Conservation (phyloP, 176 grass and related monocot genomes). For the Elymus sibiricus region DNA sequence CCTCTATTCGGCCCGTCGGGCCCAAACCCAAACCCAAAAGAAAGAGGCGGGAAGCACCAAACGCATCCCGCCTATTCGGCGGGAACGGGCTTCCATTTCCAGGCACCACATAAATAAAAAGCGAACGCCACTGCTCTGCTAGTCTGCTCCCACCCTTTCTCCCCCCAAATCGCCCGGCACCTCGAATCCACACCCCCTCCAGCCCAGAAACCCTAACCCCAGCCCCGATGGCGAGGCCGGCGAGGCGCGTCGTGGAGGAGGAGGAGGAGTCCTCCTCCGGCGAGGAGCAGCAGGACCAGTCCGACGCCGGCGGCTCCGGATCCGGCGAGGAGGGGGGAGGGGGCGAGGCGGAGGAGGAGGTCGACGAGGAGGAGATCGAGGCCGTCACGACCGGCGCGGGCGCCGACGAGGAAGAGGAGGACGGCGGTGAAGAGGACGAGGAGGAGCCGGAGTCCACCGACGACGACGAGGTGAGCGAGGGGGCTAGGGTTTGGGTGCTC, state of each 20-base stretch:
- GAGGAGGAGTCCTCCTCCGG: constrained; percentile 40
- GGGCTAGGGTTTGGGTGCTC: neutral
- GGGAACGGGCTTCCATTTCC: too few relatives aligned
- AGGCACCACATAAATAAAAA: too few relatives aligned
- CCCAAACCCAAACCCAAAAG: too few relatives aligned
- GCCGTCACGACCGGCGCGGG: constrained; percentile 52
- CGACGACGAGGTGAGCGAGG: constrained; percentile 39
- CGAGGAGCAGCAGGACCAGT: constrained; percentile 52
- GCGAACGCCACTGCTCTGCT: too few relatives aligned
- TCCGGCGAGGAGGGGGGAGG: constrained; percentile 29
- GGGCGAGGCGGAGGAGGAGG: constrained; percentile 24
- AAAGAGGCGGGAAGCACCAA: too few relatives aligned
- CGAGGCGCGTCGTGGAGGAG: constrained; percentile 28
- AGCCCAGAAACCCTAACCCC: too few relatives aligned
- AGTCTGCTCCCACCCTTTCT: too few relatives aligned
- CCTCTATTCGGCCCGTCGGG: too few relatives aligned
- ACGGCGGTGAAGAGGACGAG: constrained; percentile 12
- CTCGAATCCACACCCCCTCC: too few relatives aligned
- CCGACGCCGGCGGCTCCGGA: constrained; percentile 31
- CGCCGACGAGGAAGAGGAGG: constrained; percentile 26
- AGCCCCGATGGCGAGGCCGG: constrained; percentile 44
- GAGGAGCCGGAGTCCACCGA: constrained; percentile 57
- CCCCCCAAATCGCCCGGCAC: too few relatives aligned
- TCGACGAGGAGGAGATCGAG: constrained; percentile 77
- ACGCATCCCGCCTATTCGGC: too few relatives aligned